Conservation (phyloP, 2,329 filamentous ascomycete genomes). For the Nigrospora oryzae region DNA sequence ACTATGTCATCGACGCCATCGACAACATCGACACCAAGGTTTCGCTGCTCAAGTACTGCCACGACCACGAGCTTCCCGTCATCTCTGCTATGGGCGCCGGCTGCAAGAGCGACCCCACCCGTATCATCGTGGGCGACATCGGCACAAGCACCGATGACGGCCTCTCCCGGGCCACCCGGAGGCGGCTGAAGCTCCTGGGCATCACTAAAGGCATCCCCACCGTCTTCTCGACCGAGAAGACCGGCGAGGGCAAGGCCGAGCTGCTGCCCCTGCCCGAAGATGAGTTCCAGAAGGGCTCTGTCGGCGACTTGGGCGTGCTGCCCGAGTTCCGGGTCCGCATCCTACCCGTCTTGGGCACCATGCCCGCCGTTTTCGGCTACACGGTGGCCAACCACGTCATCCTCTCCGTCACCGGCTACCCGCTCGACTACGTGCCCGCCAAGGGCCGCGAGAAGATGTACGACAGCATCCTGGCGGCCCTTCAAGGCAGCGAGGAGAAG, state of each 20-base stretch:
- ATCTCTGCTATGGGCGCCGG: conserved; percentile 96
- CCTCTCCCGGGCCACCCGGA: conserved; percentile 74
- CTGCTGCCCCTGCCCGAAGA: conserved; percentile 80
- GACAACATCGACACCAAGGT: conserved; percentile 99
- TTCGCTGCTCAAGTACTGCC: conserved; percentile 78
- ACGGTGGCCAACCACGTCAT: conserved; percentile 90
- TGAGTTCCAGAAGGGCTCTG: conserved; percentile 77
- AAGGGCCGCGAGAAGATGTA: conserved; percentile 90
- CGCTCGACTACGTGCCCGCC: conserved; percentile 70
- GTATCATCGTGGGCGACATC: conserved; percentile 86
- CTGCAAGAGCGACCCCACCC: conserved; percentile 79
- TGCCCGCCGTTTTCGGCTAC: conserved; percentile 94
- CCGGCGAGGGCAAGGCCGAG: conserved; percentile 83
- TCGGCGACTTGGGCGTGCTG: conserved; percentile 79
- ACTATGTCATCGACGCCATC: conserved; percentile 94
- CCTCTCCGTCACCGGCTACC: conserved; percentile 72
- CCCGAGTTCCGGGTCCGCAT: conserved; percentile 95
- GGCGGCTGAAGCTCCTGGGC: conserved; percentile 68
- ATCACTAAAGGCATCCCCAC: conserved; percentile 81
- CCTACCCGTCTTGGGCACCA: conserved; percentile 86
- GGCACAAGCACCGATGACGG: conserved; percentile 81
- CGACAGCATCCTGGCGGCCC: conserved; percentile 65
- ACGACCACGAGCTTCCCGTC: conserved; percentile 67
- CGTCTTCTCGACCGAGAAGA: conserved; percentile 86
- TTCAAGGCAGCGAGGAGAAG: conserved; percentile 76